Conservation (phyloP, 2,329 filamentous ascomycete species). For the Penicillium thymicola region DNA sequence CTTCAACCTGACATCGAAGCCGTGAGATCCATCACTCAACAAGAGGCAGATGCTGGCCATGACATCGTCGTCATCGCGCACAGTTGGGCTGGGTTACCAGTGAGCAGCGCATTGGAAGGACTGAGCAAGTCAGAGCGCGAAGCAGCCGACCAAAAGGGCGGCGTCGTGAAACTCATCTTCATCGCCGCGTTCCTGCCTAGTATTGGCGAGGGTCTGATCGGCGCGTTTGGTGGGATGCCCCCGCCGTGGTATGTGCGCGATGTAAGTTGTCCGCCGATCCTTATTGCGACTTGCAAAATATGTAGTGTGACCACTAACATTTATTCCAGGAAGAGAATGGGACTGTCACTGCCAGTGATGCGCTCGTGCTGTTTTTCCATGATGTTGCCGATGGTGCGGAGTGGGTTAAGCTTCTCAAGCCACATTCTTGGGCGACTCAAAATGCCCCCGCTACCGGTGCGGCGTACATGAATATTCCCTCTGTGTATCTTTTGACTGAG, state of each 20-base stretch:
- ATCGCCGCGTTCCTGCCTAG: slow-evolving; percentile 36
- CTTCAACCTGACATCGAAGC: slow-evolving; percentile 33
- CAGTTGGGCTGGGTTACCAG: slow-evolving; percentile 39
- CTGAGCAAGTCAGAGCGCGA: slow-evolving; percentile 31
- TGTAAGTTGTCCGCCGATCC: slow-evolving; percentile 20
- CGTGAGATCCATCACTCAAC: slow-evolving; percentile 31
- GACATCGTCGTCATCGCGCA: slow-evolving; percentile 34
- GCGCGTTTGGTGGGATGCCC: slow-evolving; percentile 27
- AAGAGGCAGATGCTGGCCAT: slow-evolving; percentile 27
- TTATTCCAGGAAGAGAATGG: slow-evolving; percentile 17
- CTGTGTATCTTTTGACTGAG: slow-evolving; percentile 30
- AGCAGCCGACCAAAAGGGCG: slow-evolving; percentile 27
- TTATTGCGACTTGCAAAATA: background rate
- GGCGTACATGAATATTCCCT: slow-evolving; percentile 26
- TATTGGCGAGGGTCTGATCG: slow-evolving; percentile 31
- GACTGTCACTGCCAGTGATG: slow-evolving; percentile 26
- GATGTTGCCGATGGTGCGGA: slow-evolving; percentile 29
- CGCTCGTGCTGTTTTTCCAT: slow-evolving; percentile 30
- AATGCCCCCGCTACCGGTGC: slow-evolving; percentile 25
- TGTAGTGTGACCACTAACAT: background rate
- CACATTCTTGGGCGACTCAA: slow-evolving; percentile 32
- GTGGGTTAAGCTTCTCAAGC: slow-evolving; percentile 29
- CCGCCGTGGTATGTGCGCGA: slow-evolving; percentile 31
- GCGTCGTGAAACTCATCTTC: slow-evolving; percentile 34
- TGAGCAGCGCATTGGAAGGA: slow-evolving; percentile 34